Percentiles rank a stretch among this genome's conserved stretches.
phyloP scores from a whole-genome alignment of 2,329 filamentous ascomycete genomes.

The Pezicula radicicola region DNA sequence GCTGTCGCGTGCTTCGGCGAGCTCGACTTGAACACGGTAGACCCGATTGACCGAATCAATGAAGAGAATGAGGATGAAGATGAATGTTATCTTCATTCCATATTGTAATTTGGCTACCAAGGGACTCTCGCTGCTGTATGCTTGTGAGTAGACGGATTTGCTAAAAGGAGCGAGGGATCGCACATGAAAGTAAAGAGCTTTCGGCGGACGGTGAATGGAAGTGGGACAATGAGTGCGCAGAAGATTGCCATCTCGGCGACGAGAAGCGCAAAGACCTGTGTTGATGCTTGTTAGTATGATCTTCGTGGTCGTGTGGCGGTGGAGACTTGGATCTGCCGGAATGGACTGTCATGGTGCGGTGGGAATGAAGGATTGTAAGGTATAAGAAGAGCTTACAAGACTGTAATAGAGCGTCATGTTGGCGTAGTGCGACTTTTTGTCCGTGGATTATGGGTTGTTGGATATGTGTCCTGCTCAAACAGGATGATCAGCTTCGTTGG shows the following conservation, averaged over 20 bases:
- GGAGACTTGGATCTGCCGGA: not conserved
- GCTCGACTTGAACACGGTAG: slow-evolving; percentile 92
- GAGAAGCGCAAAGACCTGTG: slow-evolving; percentile 77
- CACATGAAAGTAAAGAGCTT: slow-evolving; percentile 71
- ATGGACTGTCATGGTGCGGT: not conserved
- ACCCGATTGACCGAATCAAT: slow-evolving; percentile 94
- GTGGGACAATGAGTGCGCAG: slow-evolving; percentile 76
- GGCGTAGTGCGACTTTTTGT: slow-evolving; percentile 10
- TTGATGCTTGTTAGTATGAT: slow-evolving; percentile 10
- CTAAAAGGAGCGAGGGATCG: slow-evolving; percentile 48
- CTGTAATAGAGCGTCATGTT: slow-evolving; percentile 51
- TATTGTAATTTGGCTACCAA: slow-evolving; percentile 91
- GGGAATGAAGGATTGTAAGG: not conserved
- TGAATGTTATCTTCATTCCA: slow-evolving; percentile 97
- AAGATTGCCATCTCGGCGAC: slow-evolving; percentile 82
- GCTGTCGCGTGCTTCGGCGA: slow-evolving; percentile 65
- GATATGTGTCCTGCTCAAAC: slow-evolving; percentile 18
- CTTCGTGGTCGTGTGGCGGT: not conserved
- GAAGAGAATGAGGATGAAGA: slow-evolving; percentile 98
- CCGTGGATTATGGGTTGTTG: slow-evolving; percentile 3
- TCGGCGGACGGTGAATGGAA: slow-evolving; percentile 67
- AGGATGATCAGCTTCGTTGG: slow-evolving; percentile 10
- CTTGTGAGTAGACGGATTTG: slow-evolving; percentile 12
- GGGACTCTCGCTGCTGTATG: slow-evolving; percentile 30
- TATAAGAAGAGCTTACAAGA: slow-evolving; percentile 35